Evolutionary conservation across 495 filamentous ascomycete species (phyloP).

Genomic region (Tricharina praecox): DNA sequence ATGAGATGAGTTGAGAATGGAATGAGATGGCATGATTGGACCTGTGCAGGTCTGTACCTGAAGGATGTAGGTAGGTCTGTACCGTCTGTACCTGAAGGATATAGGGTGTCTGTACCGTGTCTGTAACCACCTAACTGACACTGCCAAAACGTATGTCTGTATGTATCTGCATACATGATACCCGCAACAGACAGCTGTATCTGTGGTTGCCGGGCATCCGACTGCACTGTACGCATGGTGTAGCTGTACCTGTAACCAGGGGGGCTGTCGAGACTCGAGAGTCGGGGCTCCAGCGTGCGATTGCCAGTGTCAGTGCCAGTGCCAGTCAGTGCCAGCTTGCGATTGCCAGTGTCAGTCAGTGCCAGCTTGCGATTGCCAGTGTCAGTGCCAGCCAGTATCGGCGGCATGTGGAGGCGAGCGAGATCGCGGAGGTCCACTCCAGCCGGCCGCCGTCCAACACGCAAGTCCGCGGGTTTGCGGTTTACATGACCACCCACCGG

Average conservation of each 20-base stretch:
- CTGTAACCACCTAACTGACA: no score
- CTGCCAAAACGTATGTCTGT: no score
- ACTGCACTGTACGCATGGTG: no score
- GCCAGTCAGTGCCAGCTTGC: neutral
- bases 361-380: neutral
- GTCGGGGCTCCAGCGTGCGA: neutral
- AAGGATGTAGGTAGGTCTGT: no score
- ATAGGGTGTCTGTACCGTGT: no score
- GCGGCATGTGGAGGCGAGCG: conserved; percentile 1
- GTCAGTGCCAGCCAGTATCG: neutral
- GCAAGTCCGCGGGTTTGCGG: neutral
- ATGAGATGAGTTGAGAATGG: no score
- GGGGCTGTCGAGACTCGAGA: neutral
- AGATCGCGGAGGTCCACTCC: neutral
- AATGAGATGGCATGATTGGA: no score
- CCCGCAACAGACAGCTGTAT: no score
- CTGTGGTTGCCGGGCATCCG: no score
- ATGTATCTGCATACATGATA: no score
- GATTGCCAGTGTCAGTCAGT: neutral
- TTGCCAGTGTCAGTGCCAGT: neutral
- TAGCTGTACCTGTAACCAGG: neutral
- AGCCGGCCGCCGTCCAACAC: neutral
- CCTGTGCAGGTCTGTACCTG: no score
- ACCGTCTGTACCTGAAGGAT: no score
- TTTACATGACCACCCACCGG: neutral